phyloP scores from a whole-genome alignment of 306 rosid genomes.

The Prinsepia uniflora region DNA sequence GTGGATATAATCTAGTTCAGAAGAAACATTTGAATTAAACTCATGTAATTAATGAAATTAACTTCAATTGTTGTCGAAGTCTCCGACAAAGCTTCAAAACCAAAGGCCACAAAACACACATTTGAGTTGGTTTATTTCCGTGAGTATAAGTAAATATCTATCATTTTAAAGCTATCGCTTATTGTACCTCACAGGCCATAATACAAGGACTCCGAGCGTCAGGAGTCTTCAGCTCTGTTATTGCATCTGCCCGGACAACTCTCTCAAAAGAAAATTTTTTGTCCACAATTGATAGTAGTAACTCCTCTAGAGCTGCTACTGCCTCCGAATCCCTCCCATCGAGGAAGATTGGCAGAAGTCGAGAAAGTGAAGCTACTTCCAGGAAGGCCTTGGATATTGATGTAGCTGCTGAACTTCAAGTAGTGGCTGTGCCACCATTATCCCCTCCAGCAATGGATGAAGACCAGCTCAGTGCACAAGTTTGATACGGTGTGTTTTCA shows the following conservation, averaged over 20 bases:
- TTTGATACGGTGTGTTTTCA: constrained; percentile 22
- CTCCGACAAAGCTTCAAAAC: neutral
- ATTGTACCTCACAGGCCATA: constrained; percentile 47
- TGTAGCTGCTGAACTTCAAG: constrained; percentile 42
- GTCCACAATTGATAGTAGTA: constrained; percentile 64
- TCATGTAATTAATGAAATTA: neutral
- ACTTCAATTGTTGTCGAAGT: neutral
- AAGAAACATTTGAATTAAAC: no score
- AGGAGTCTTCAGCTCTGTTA: constrained; percentile 80
- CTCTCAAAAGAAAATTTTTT: constrained; percentile 74
- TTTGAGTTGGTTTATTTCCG: neutral
- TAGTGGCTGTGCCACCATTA: constrained; percentile 73
- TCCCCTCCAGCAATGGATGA: constrained; percentile 63
- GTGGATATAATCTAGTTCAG: neutral
- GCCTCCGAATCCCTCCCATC: constrained; percentile 68
- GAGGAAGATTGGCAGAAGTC: constrained; percentile 43
- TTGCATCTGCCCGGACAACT: constrained; percentile 64
- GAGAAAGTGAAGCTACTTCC: constrained; percentile 44
- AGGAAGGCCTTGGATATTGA: constrained; percentile 58
- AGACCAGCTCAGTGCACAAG: constrained; percentile 23
- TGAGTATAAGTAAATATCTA: neutral
- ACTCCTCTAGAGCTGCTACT: constrained; percentile 58
- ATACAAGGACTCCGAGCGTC: constrained; percentile 83
- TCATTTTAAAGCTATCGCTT: neutral
- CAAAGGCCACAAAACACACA: neutral